Evolutionary conservation across 2,329 filamentous ascomycete species (phyloP).

Genomic region (Aspergillus felis): DNA sequence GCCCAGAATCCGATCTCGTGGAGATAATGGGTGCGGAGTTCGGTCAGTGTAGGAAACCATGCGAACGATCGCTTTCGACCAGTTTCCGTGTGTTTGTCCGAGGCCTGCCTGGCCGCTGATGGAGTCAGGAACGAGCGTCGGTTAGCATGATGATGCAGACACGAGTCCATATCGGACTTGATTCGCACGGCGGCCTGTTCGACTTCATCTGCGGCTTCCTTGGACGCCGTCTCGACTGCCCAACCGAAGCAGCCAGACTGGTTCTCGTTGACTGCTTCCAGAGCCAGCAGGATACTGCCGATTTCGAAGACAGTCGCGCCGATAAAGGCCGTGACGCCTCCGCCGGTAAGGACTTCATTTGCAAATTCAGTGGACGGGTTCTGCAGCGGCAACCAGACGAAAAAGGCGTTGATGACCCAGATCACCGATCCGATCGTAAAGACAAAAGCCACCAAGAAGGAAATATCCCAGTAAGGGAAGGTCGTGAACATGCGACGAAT

Average conservation of each 20-base stretch:
- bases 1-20: constrained; percentile 62
- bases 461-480: constrained; percentile 56
- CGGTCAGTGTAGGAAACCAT: constrained; percentile 57
- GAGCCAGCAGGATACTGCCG: constrained; percentile 59
- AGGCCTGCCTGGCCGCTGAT: background rate
- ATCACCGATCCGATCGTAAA: constrained; percentile 54
- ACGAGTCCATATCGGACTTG: constrained; percentile 20
- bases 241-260: constrained; percentile 64
- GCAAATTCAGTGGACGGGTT: constrained; percentile 52
- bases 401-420: constrained; percentile 61
- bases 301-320: constrained; percentile 65
- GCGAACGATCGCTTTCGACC: constrained; percentile 42
- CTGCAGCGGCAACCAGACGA: constrained; percentile 58
- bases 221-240: constrained; percentile 55
- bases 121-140: constrained; percentile 21
- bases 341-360: constrained; percentile 51
- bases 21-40: constrained; percentile 58
- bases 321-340: constrained; percentile 62
- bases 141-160: constrained; percentile 42
- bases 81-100: background rate
- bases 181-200: constrained; percentile 10
- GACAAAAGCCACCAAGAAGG: constrained; percentile 51
- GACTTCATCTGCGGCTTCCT: constrained; percentile 21
- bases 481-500: constrained; percentile 48
- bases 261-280: constrained; percentile 68